Evolutionary conservation across 2,329 filamentous ascomycete species (phyloP).

Genomic region (Cadophora sp.): DNA sequence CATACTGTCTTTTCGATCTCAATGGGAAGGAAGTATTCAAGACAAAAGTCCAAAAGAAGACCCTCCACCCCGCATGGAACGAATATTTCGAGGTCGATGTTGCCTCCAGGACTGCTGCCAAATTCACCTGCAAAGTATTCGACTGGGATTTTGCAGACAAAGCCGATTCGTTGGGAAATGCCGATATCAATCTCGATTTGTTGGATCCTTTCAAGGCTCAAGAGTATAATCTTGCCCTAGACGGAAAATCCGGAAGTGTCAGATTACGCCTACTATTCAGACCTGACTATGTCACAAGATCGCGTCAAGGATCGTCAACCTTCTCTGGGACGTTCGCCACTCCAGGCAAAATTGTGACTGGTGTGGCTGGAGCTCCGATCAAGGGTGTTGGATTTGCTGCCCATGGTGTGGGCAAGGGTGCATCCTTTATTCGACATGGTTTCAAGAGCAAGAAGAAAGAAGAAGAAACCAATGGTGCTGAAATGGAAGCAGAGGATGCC

Average conservation of each 20-base stretch:
- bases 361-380: constrained; percentile 85
- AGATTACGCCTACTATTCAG: constrained; percentile 89
- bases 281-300: constrained; percentile 86
- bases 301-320: constrained; percentile 88
- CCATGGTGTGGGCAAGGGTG: constrained; percentile 76
- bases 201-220: constrained; percentile 86
- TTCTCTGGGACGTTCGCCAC: constrained; percentile 89
- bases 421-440: constrained; percentile 87
- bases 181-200: constrained; percentile 76
- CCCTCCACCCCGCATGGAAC: constrained; percentile 92
- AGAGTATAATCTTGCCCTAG: constrained; percentile 76
- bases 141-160: constrained; percentile 98
- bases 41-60: constrained; percentile 97
- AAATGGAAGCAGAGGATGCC: constrained; percentile 53
- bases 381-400: constrained; percentile 84
- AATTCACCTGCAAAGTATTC: constrained; percentile 84
- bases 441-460: constrained; percentile 76
- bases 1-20: constrained; percentile 93
- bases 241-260: constrained; percentile 88
- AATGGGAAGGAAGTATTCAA: constrained; percentile 93
- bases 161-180: constrained; percentile 85
- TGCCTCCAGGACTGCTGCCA: constrained; percentile 81
- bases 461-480: constrained; percentile 49
- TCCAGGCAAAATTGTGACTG: constrained; percentile 86
- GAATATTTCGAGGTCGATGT: constrained; percentile 89